These are phyloP conservation scores for Drechslerella coelobrocha DNA, from an alignment of 2,329 filamentous ascomycete species.

Conservation along the genomic window DNA sequence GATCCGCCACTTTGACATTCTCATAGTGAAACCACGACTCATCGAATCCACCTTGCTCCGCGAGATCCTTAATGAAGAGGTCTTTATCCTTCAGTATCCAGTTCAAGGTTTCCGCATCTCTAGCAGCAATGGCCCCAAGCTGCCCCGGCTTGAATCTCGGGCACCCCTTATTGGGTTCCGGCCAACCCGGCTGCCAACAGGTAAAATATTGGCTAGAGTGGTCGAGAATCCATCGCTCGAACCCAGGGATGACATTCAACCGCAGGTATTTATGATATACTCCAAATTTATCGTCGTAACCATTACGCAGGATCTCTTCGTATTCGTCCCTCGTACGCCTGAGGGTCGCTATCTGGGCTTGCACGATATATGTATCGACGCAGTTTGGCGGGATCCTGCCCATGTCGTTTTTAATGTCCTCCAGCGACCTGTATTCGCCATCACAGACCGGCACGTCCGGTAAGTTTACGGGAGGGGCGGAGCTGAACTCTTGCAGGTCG, in stretches of 20 bases:
- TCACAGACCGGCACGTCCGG: constrained; percentile 5
- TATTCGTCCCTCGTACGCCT: neutral
- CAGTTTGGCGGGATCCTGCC: constrained; percentile 18
- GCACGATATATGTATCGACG: constrained; percentile 17
- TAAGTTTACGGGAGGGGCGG: neutral
- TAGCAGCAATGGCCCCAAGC: too few species aligned
- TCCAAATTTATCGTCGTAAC: constrained; percentile 12
- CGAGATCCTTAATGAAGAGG: constrained; percentile 1
- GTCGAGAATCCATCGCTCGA: constrained; percentile 2
- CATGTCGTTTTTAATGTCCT: constrained; percentile 12
- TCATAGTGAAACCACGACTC: constrained; percentile 6
- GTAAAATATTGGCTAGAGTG: constrained; percentile 8
- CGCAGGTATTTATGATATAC: constrained; percentile 6
- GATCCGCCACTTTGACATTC: constrained; percentile 2
- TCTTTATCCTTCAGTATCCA: constrained; percentile 11
- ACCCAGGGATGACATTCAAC: neutral
- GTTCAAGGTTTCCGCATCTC: neutral
- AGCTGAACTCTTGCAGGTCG: constrained; percentile 23
- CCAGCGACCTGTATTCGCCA: constrained; percentile 6
- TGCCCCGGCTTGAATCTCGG: neutral
- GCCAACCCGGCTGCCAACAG: neutral
- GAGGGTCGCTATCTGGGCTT: constrained; percentile 9
- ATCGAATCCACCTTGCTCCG: constrained; percentile 9
- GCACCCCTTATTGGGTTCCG: neutral
- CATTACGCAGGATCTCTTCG: neutral